Conservation (phyloP, 352 stramenopile genomes). For the Phytopythium sindhum region DNA sequence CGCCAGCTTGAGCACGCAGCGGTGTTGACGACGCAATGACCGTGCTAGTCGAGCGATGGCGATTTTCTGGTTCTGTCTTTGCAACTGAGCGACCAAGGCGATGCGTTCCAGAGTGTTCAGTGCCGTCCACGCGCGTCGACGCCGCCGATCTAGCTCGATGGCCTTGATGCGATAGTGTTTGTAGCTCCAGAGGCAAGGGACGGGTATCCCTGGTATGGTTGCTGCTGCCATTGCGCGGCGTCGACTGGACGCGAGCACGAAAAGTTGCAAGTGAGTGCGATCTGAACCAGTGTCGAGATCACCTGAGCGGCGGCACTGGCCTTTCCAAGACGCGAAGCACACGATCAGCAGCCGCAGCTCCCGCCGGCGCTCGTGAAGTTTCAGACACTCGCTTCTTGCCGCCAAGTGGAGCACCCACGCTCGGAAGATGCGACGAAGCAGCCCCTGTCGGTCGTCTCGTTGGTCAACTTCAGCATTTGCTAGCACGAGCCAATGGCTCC, state of each 20-base stretch:
- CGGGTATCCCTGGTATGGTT: background rate
- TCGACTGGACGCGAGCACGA: background rate
- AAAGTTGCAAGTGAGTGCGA: constrained; percentile 9
- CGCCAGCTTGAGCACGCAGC: constrained; percentile 18
- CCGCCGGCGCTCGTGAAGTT: background rate
- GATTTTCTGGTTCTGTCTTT: background rate
- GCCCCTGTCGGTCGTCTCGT: background rate
- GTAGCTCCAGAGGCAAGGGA: background rate
- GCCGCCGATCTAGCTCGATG: background rate
- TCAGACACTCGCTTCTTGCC: background rate
- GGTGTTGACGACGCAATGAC: constrained; percentile 24
- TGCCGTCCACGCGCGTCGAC: constrained; percentile 4
- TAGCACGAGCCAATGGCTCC: background rate
- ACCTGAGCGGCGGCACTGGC: background rate
- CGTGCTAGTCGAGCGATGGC: constrained; percentile 19
- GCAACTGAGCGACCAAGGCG: background rate
- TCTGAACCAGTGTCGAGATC: background rate
- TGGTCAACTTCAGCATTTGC: background rate
- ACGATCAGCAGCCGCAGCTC: constrained; percentile 4
- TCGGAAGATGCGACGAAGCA: background rate
- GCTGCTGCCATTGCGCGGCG: background rate
- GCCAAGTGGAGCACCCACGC: background rate
- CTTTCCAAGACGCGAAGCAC: constrained; percentile 16
- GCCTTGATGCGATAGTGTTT: background rate
- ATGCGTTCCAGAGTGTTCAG: background rate